Percentiles rank a stretch among this genome's conserved stretches.
Evolutionary conservation across 805 yeast genomes (phyloP).

Genomic region (Sugiyamaella mastotermitis): DNA sequence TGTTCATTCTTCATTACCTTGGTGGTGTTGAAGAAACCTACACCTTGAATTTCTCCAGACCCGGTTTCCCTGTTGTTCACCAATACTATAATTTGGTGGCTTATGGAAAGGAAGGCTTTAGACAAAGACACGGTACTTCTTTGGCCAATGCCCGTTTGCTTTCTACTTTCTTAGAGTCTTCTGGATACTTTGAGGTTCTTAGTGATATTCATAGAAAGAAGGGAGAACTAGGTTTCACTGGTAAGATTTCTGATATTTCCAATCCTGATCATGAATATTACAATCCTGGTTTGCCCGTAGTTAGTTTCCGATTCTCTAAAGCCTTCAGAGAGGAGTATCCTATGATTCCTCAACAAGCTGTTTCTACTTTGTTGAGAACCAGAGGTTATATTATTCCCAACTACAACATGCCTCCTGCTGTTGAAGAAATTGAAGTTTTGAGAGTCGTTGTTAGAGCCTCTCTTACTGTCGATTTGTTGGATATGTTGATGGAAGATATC

Average conservation of each 20-base stretch:
- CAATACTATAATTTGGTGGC: conserved; percentile 78
- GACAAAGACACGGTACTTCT: conserved; percentile 53
- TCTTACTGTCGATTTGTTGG: conserved; percentile 56
- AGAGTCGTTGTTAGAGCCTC: conserved; percentile 79
- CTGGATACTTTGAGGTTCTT: conserved; percentile 63
- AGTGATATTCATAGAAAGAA: conserved; percentile 68
- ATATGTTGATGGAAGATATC: conserved; percentile 58
- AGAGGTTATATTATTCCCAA: conserved; percentile 87
- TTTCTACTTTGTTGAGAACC: conserved; percentile 66
- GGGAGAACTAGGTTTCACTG: conserved; percentile 29
- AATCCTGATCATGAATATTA: conserved; percentile 32
- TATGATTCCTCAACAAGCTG: conserved; percentile 72
- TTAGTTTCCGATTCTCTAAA: conserved; percentile 70
- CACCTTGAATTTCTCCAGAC: conserved; percentile 83
- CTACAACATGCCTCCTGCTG: conserved; percentile 67
- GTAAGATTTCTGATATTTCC: conserved; percentile 7
- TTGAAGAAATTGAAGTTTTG: conserved; percentile 59
- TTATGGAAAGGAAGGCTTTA: conserved; percentile 69
- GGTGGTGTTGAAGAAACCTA: conserved; percentile 88
- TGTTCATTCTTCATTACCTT: conserved; percentile 73
- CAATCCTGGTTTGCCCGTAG: conserved; percentile 82
- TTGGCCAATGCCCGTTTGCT: conserved; percentile 67
- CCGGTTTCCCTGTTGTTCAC: conserved; percentile 85
- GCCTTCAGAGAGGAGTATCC: conserved; percentile 57
- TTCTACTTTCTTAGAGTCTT: conserved; percentile 53